Percentiles rank a stretch among this genome's conserved stretches.
Conservation (phyloP, 2,329 filamentous ascomycete genomes). For the Purpureocillium lavendulum region DNA sequence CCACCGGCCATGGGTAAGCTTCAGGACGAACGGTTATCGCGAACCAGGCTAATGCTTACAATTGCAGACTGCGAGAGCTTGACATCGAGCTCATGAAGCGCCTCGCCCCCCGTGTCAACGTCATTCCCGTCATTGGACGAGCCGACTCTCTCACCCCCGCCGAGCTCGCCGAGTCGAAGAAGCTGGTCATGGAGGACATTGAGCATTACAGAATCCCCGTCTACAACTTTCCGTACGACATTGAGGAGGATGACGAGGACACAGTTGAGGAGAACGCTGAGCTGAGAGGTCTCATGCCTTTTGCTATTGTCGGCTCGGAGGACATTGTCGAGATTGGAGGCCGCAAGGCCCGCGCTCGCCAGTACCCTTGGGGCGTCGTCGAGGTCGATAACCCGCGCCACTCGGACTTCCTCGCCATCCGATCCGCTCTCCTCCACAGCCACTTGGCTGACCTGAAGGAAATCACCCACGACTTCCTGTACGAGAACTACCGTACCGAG, state of each 20-base stretch:
- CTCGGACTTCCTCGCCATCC: slow-evolving; percentile 95
- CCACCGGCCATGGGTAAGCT: slow-evolving; percentile 82
- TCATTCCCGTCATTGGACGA: slow-evolving; percentile 97
- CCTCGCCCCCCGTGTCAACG: slow-evolving; percentile 94
- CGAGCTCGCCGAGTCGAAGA: slow-evolving; percentile 97
- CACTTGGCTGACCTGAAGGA: slow-evolving; percentile 98
- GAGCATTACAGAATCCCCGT: slow-evolving; percentile 99
- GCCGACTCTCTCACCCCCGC: slow-evolving; percentile 94
- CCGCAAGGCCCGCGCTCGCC: slow-evolving; percentile 83
- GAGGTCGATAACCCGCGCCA: slow-evolving; percentile 99
- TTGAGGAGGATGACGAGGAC: slow-evolving; percentile 98
- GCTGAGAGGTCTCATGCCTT: slow-evolving; percentile 94
- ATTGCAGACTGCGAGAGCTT: slow-evolving; percentile 79
- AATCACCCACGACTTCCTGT: slow-evolving; percentile 99
- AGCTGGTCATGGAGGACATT: slow-evolving; percentile 99
- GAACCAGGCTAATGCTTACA: too few relatives aligned
- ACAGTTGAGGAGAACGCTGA: slow-evolving; percentile 99
- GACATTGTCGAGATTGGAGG: slow-evolving; percentile 91
- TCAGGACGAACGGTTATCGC: neutral
- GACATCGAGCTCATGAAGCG: slow-evolving; percentile 99
- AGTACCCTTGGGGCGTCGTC: slow-evolving; percentile 98
- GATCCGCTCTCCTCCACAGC: slow-evolving; percentile 92
- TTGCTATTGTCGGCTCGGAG: slow-evolving; percentile 96
- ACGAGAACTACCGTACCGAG: slow-evolving; percentile 99
- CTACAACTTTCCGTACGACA: slow-evolving; percentile 99